Conservation (phyloP, 202 grass and related monocot genomes). For the Zoysia matrella region DNA sequence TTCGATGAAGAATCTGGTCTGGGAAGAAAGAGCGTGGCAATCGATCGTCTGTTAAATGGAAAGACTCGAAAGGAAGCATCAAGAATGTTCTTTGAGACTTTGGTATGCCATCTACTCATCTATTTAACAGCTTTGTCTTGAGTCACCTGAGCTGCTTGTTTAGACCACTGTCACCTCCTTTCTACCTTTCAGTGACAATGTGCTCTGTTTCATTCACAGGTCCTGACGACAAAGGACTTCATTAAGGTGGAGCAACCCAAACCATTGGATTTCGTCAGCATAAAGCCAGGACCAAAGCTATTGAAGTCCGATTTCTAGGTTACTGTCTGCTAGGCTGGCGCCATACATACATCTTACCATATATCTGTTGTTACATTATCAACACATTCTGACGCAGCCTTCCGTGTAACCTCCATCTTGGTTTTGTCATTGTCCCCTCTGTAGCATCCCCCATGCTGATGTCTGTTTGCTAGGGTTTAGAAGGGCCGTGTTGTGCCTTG, state of each 20-base stretch:
- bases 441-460: constrained; percentile 57
- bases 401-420: constrained; percentile 50
- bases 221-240: constrained; percentile 52
- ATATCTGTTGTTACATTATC: constrained; percentile 40
- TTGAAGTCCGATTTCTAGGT: constrained; percentile 93
- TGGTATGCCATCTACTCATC: constrained; percentile 1
- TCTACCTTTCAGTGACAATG: too few species aligned
- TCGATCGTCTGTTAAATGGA: constrained; percentile 76
- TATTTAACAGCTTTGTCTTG: too few species aligned
- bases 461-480: constrained; percentile 41
- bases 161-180: too few species aligned
- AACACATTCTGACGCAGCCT: constrained; percentile 34
- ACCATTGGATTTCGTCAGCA: constrained; percentile 64
- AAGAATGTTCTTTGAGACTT: constrained; percentile 60
- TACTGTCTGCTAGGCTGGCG: constrained; percentile 27
- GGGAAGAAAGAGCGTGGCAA: constrained; percentile 59
- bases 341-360: constrained; percentile 52
- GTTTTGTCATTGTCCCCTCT: constrained; percentile 36
- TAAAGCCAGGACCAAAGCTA: constrained; percentile 91
- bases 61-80: constrained; percentile 96
- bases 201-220: too few species aligned
- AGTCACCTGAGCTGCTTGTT: too few species aligned
- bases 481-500: constrained; percentile 47
- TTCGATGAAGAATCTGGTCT: constrained; percentile 25
- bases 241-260: constrained; percentile 81